Conservation (phyloP, 2,329 filamentous ascomycete species). For the Curvularia hawaiiensis region DNA sequence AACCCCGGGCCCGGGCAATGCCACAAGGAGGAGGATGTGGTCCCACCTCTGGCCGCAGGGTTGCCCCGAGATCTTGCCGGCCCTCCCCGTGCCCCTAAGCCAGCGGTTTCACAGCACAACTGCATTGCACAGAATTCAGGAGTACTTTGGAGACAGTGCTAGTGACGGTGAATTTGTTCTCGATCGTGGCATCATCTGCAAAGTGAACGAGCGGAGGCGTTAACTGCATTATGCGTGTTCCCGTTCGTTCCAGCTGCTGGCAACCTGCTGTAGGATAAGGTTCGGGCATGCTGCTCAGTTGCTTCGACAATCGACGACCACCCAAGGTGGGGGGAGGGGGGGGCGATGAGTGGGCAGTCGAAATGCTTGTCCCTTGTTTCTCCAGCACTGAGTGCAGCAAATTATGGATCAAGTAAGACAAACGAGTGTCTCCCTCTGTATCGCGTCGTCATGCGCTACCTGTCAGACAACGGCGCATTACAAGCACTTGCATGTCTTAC, state of each 20-base stretch:
- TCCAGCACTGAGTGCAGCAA: constrained; percentile 9
- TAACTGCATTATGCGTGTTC: constrained; percentile 10
- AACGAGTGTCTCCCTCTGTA: constrained; percentile 10
- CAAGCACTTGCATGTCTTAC: constrained; percentile 15
- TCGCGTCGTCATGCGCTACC: constrained; percentile 23
- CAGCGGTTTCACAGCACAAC: constrained; percentile 12
- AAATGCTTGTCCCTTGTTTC: constrained; percentile 14
- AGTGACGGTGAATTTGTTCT: not conserved
- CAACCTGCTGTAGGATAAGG: not conserved
- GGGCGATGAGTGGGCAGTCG: constrained; percentile 9
- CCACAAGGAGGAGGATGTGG: constrained; percentile 11
- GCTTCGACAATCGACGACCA: constrained; percentile 15
- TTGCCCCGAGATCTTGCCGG: constrained; percentile 14
- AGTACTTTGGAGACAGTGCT: not conserved
- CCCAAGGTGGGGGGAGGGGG: constrained; percentile 7
- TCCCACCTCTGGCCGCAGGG: constrained; percentile 15
- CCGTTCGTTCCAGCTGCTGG: constrained; percentile 10
- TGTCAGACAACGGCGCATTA: constrained; percentile 27
- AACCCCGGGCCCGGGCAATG: constrained; percentile 13
- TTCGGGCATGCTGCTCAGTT: not conserved
- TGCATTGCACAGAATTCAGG: constrained; percentile 9
- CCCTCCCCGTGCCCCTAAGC: constrained; percentile 11
- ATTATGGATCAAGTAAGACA: constrained; percentile 20
- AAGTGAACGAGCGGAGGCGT: constrained; percentile 10
- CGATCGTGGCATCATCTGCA: not conserved